phyloP scores from a whole-genome alignment of 164 flowering plant genomes.

The Aristolochia contorta region DNA sequence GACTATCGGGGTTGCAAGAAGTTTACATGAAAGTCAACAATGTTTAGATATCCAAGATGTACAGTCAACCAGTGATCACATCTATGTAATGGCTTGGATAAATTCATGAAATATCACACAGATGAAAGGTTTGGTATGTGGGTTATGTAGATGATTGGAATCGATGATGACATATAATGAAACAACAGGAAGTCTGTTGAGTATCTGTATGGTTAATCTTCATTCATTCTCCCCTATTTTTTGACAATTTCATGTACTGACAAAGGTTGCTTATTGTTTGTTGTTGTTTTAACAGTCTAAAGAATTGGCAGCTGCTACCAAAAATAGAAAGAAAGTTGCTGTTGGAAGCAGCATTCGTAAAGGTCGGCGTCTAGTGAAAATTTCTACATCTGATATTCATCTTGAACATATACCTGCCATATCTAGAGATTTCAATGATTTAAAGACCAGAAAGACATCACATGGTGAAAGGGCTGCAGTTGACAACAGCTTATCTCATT shows the following conservation, averaged over 20 bases:
- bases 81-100: too few species aligned
- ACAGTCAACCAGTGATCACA: too few species aligned
- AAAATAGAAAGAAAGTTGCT: constrained; percentile 20
- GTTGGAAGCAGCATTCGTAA: constrained; percentile 20
- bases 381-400: constrained; percentile 7
- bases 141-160: neutral
- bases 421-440: neutral
- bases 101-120: too few species aligned
- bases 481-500: constrained; percentile 5
- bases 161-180: neutral
- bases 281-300: constrained; percentile 11
- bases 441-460: constrained; percentile 5
- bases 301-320: constrained; percentile 11
- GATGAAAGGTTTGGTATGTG: neutral
- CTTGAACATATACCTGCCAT: neutral
- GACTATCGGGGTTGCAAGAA: too few species aligned
- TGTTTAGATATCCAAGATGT: too few species aligned
- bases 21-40: too few species aligned
- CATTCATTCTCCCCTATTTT: neutral
- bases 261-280: neutral
- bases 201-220: neutral
- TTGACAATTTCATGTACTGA: neutral
- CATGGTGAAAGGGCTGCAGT: constrained; percentile 7
- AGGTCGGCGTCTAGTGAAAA: constrained; percentile 47
- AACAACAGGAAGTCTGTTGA: neutral